These are phyloP conservation scores for Beta macrorhiza DNA, from an alignment of 179 eudicot species.

Conservation along the genomic window DNA sequence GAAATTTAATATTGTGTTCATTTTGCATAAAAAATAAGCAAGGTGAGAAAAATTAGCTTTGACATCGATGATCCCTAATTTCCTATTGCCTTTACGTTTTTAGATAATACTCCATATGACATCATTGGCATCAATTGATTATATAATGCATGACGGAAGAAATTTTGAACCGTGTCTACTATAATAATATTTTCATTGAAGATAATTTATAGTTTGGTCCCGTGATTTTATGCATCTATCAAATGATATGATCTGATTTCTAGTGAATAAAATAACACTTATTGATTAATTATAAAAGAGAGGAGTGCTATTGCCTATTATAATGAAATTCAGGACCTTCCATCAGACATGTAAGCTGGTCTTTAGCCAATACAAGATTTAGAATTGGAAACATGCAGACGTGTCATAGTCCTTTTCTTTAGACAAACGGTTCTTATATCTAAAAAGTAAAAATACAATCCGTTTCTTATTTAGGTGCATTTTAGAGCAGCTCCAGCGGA, in stretches of 20 bases:
- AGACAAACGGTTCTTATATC: conserved; percentile 10
- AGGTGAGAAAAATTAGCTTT: too few species aligned
- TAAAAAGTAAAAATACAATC: not conserved
- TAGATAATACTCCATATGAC: not conserved
- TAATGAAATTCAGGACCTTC: conserved; percentile 10
- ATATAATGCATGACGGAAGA: not conserved
- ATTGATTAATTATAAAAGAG: conserved; percentile 1
- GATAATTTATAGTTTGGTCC: not conserved
- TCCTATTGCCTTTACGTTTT: too few species aligned
- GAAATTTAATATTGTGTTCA: too few species aligned
- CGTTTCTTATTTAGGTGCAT: too few species aligned
- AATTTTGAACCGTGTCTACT: not conserved
- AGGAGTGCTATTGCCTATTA: conserved; percentile 5
- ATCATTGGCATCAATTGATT: not conserved
- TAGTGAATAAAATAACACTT: conserved; percentile 4
- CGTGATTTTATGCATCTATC: conserved; percentile 9
- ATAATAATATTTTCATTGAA: not conserved
- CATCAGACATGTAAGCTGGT: conserved; percentile 24
- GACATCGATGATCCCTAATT: too few species aligned
- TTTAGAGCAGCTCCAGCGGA: too few species aligned
- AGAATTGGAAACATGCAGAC: not conserved
- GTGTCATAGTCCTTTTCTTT: conserved; percentile 24
- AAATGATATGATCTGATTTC: conserved; percentile 23
- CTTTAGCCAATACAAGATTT: not conserved
- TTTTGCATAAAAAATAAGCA: too few species aligned